A percentile compares a stretch with the other conserved stretches of the same genome.
These are phyloP conservation scores for Elaeis guineensis DNA, from an alignment of 176 grass and related monocot species.

Conservation along the genomic window DNA sequence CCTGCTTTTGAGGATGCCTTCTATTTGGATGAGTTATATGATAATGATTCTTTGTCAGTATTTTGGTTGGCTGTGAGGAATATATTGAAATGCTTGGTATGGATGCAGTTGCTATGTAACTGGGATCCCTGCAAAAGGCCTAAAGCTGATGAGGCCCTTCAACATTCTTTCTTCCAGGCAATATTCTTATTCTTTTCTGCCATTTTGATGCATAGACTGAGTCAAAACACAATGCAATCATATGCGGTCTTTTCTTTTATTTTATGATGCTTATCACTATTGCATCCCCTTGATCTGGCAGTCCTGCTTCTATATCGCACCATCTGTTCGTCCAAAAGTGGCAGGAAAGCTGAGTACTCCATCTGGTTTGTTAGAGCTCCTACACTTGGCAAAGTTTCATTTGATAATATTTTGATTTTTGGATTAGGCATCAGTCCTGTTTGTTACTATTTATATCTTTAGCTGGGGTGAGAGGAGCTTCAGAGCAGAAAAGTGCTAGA, in stretches of 20 bases:
- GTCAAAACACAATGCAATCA: too few species aligned
- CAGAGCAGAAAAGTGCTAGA: slow-evolving; percentile 32
- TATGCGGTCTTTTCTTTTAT: too few species aligned
- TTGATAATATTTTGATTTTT: too few species aligned
- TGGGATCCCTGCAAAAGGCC: slow-evolving; percentile 95
- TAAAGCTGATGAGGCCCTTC: slow-evolving; percentile 75
- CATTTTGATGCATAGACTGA: too few species aligned
- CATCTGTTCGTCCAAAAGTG: slow-evolving; percentile 49
- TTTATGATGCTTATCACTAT: background rate
- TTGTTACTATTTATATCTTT: slow-evolving; percentile 17
- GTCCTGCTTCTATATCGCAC: slow-evolving; percentile 42
- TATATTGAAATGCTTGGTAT: too few species aligned
- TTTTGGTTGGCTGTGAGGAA: too few species aligned
- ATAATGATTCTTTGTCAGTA: too few species aligned
- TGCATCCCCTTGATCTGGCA: slow-evolving; percentile 5
- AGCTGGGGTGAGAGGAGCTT: slow-evolving; percentile 50
- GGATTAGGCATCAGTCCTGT: too few species aligned
- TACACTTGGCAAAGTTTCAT: too few species aligned
- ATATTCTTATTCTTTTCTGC: background rate
- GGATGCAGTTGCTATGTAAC: slow-evolving; percentile 60
- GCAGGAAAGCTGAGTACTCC: slow-evolving; percentile 56
- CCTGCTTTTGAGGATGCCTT: background rate
- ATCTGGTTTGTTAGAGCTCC: slow-evolving; percentile 39
- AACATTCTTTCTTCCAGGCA: slow-evolving; percentile 89
- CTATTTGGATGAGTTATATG: background rate